Percentiles rank a stretch among this genome's conserved stretches.
These are phyloP conservation scores for Cercospora sp. DNA, from an alignment of 2,329 filamentous ascomycete species.

Conservation along the genomic window DNA sequence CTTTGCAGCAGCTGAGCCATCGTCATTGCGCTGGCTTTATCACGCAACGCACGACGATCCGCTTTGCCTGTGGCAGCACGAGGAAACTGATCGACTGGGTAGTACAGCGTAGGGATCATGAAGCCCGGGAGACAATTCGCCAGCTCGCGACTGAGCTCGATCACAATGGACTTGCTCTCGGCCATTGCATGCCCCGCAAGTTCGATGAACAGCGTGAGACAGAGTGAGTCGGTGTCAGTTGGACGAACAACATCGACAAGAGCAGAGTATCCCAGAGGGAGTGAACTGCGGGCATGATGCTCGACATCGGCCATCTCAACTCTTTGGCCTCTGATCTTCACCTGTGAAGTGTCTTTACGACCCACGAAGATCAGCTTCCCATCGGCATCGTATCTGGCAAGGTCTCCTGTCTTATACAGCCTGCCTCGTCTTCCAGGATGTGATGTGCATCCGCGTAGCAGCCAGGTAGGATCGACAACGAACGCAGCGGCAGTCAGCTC, in stretches of 20 bases:
- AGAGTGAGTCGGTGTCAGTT: not conserved
- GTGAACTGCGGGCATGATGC: constrained; percentile 27
- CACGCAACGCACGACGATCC: constrained; percentile 10
- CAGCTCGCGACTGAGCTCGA: constrained; percentile 28
- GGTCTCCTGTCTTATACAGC: constrained; percentile 63
- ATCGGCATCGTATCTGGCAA: constrained; percentile 56
- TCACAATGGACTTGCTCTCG: constrained; percentile 51
- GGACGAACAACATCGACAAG: constrained; percentile 13
- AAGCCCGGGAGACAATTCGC: constrained; percentile 30
- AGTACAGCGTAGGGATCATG: constrained; percentile 17
- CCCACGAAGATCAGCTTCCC: constrained; percentile 60
- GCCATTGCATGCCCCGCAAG: not conserved
- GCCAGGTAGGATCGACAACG: constrained; percentile 35
- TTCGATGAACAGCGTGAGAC: constrained; percentile 15
- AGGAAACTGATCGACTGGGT: constrained; percentile 45
- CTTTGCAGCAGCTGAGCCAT: constrained; percentile 5
- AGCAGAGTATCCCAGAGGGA: constrained; percentile 40
- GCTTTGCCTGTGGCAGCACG: constrained; percentile 48
- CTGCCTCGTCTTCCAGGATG: constrained; percentile 44
- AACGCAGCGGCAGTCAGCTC: constrained; percentile 38
- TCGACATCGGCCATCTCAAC: constrained; percentile 61
- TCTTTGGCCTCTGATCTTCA: constrained; percentile 66
- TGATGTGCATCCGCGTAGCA: constrained; percentile 15
- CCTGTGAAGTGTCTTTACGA: constrained; percentile 58
- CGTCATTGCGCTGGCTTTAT: constrained; percentile 7